These are phyloP conservation scores for Onygenales sp. DNA, from an alignment of 2,329 filamentous ascomycete genomes.

Conservation along the genomic window DNA sequence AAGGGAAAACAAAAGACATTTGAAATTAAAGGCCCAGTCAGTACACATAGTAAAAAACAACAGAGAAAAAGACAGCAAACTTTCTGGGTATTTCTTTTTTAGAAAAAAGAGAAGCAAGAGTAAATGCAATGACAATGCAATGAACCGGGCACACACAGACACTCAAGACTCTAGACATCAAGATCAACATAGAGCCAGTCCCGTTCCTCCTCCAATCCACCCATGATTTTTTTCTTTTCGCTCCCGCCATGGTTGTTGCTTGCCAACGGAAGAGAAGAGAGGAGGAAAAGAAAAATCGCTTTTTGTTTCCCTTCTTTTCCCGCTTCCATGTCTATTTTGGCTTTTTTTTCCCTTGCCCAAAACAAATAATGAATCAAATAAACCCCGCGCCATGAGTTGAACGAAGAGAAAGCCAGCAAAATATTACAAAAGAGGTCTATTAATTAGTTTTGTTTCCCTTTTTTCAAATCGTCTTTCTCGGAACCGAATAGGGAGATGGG, in stretches of 20 bases:
- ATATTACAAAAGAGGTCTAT: constrained; percentile 1
- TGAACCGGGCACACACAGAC: constrained; percentile 12
- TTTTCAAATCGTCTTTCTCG: no score
- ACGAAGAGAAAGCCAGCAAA: background rate
- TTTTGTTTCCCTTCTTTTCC: background rate
- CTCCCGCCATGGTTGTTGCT: no score
- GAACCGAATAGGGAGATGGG: no score
- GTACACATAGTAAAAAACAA: constrained; percentile 3
- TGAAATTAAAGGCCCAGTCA: constrained; percentile 6
- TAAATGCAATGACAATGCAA: constrained; percentile 13
- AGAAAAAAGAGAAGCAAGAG: constrained; percentile 3
- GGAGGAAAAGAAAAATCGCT: background rate
- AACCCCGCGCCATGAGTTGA: background rate
- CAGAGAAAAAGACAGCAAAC: constrained; percentile 1
- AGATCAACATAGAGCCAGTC: no score
- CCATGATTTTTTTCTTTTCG: no score
- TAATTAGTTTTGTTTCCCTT: background rate
- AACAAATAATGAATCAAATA: background rate
- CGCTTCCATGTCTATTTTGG: background rate
- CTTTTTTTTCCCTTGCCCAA: background rate
- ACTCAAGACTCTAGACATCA: background rate
- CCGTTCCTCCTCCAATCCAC: background rate
- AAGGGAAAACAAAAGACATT: constrained; percentile 5
- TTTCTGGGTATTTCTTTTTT: constrained; percentile 1
- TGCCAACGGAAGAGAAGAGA: background rate